These are phyloP conservation scores for Rhizomucor pusillus DNA, from an alignment of 371 early-diverging fungal species.

Conservation along the genomic window DNA sequence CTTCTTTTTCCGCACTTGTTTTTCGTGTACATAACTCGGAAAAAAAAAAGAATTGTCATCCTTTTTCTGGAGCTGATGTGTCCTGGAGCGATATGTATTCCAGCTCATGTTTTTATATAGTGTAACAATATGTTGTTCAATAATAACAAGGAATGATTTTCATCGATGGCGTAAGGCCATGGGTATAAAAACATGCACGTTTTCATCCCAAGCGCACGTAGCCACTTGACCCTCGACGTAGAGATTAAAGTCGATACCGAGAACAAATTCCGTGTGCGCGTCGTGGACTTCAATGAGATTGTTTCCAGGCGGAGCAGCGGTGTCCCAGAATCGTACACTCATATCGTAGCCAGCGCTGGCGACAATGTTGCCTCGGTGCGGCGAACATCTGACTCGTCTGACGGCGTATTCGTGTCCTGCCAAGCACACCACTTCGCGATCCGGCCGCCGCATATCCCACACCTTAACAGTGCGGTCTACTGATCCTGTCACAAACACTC, in stretches of 20 bases:
- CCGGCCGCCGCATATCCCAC: conserved; percentile 86
- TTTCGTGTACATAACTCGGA: too few species aligned
- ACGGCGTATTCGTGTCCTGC: conserved; percentile 91
- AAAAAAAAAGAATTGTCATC: too few species aligned
- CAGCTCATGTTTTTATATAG: too few species aligned
- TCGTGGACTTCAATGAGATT: conserved; percentile 68
- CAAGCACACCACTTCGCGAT: conserved; percentile 65
- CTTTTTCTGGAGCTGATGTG: too few species aligned
- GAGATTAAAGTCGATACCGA: conserved; percentile 89
- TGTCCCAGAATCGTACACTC: conserved; percentile 92
- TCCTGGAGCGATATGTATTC: too few species aligned
- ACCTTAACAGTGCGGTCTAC: conserved; percentile 86
- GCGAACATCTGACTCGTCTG: conserved; percentile 85
- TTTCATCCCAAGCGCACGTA: conserved; percentile 95
- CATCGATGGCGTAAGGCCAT: conserved; percentile 41
- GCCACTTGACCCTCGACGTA: conserved; percentile 83
- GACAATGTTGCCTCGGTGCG: conserved; percentile 78
- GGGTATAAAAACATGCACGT: conserved; percentile 65
- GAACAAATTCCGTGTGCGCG: conserved; percentile 91
- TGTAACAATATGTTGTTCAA: conserved; percentile 5
- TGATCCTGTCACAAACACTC: conserved; percentile 79
- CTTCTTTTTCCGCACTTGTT: too few species aligned
- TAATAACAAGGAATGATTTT: too few species aligned
- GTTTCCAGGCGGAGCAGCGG: conserved; percentile 50
- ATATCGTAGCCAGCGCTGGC: conserved; percentile 91